These are phyloP conservation scores for Tarenaya hassleriana DNA, from an alignment of 345 rosid genomes.

Conservation along the genomic window DNA sequence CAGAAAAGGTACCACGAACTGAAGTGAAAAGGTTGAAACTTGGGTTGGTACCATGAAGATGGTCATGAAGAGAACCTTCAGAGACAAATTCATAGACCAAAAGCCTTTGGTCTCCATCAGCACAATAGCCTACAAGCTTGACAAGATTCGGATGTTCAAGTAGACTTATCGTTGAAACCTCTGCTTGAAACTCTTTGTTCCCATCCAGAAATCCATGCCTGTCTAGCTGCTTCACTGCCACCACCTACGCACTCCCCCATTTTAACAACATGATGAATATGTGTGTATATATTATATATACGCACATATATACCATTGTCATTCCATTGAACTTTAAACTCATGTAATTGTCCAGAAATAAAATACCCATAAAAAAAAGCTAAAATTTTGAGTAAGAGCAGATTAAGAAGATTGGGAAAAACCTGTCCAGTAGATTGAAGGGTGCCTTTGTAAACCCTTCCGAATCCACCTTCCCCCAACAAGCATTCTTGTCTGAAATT, in stretches of 20 bases:
- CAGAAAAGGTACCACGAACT: no score
- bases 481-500: constrained; percentile 67
- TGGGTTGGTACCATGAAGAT: constrained; percentile 61
- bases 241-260: constrained; percentile 29
- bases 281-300: no score
- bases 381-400: not conserved
- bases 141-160: constrained; percentile 50
- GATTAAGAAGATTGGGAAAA: not conserved
- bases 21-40: no score
- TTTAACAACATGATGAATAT: not conserved
- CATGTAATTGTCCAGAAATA: no score
- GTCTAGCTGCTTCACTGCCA: constrained; percentile 70
- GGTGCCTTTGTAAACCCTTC: constrained; percentile 74
- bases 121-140: constrained; percentile 54
- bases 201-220: constrained; percentile 48
- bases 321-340: no score
- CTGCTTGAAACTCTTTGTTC: constrained; percentile 51
- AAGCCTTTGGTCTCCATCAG: constrained; percentile 73
- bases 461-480: constrained; percentile 79
- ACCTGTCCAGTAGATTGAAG: constrained; percentile 54
- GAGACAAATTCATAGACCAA: constrained; percentile 47
- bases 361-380: not conserved
- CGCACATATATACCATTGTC: no score
- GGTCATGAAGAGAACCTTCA: constrained; percentile 46
- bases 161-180: constrained; percentile 38